Evolutionary conservation across 495 filamentous ascomycete genomes (phyloP), one percentile per base, ranked within the genome.

Genomic region (Alectoria sarmentosa): DNA sequence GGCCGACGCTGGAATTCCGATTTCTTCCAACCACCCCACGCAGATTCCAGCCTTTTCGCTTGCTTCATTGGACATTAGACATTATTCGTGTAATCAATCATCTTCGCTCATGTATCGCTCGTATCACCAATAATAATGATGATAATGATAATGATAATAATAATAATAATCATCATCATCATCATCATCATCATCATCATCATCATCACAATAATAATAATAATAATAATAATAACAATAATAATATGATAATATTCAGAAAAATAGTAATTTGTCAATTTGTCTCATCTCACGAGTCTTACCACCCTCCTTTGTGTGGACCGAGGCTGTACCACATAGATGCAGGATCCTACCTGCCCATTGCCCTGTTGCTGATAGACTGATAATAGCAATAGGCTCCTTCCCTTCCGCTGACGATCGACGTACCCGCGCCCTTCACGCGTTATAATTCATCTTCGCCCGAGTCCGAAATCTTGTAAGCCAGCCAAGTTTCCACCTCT

Each of bases 331-430:
- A 42, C 57, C 8, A n/a, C 38, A 15, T n/a, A n/a, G n/a, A n/a
- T 58, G 56, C 56, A 58, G 23, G 56, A 39, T 37, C 34, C 21
- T 38, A 34, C 3, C n/a, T 37, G 23, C 44, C 28, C 17, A 46
- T 23, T 42, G 4, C 9, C 23, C 28, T 8, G 15, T 21, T 49
- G 26, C 26, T 14, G n/a, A n/a, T n/a, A n/a, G n/a, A n/a, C 30
- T 55, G 15, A 21, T 55, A 26, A 58, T 41, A 59, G 26, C 59
- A 34, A 42, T 62, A 65, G 57, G 59, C 49, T 66, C 59, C 30
- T 49, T 66, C 64, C 64, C 60, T 61, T 66, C 64, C 64, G 64
- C 64, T 39, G 48, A 58, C 49, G 64, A 66, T 66, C 64, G 59
- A 62, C 64, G 46, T 66, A 66, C 58, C 64, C 64, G 52, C 52